Percentiles rank a stretch among this genome's conserved stretches.
phyloP scores from a whole-genome alignment of 495 filamentous ascomycete species.

The Penicillium tannophilum region DNA sequence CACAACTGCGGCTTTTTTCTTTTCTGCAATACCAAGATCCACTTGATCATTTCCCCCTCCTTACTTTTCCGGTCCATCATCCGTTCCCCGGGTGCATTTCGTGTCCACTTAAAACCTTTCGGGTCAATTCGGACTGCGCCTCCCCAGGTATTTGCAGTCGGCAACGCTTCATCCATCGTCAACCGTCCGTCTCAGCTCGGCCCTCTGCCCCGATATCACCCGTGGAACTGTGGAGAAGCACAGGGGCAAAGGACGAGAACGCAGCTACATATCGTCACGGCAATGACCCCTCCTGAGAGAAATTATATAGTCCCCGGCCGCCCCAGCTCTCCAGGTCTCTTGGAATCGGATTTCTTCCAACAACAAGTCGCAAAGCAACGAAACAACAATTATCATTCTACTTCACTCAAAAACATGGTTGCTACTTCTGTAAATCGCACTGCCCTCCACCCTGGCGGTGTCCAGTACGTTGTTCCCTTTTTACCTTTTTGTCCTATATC shows the following conservation, averaged over 20 bases:
- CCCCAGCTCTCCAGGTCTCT: constrained; percentile 52
- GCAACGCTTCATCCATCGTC: constrained; percentile 32
- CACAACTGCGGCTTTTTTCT: background rate
- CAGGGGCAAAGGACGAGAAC: constrained; percentile 30
- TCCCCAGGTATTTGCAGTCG: constrained; percentile 30
- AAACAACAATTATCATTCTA: constrained; percentile 65
- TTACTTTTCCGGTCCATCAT: constrained; percentile 19
- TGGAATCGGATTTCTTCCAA: constrained; percentile 59
- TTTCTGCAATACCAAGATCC: constrained; percentile 1
- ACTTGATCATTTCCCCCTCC: constrained; percentile 8
- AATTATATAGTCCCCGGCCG: constrained; percentile 49
- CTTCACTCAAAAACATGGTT: constrained; percentile 65
- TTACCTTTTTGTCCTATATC: constrained; percentile 16
- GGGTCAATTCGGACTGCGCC: constrained; percentile 42
- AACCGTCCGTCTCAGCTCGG: constrained; percentile 41
- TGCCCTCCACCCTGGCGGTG: constrained; percentile 85
- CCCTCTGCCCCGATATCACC: constrained; percentile 45
- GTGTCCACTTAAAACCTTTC: constrained; percentile 41
- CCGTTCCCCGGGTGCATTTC: constrained; percentile 39
- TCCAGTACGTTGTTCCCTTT: constrained; percentile 65
- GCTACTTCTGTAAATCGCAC: constrained; percentile 85
- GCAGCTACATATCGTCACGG: constrained; percentile 19
- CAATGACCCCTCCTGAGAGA: constrained; percentile 44
- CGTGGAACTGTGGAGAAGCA: constrained; percentile 50
- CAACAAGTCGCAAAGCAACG: constrained; percentile 63